Evolutionary conservation across 2,329 filamentous ascomycete genomes (phyloP).

Genomic region (Thermothelomyces thermophilus): DNA sequence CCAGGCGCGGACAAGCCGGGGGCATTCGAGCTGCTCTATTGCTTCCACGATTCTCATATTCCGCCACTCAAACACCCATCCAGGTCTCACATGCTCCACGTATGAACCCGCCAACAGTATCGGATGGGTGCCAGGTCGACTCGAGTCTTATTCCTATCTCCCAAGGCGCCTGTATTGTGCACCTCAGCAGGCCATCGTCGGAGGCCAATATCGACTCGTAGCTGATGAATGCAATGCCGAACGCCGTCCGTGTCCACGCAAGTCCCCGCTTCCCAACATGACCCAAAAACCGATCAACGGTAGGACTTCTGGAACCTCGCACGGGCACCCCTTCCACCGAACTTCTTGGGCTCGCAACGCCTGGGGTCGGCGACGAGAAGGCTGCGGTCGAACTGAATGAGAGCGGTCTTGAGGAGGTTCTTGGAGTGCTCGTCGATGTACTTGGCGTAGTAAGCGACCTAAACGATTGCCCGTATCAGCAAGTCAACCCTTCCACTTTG

Average conservation of each 20-base stretch:
- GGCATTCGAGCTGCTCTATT: conserved; percentile 19
- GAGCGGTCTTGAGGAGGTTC: conserved; percentile 97
- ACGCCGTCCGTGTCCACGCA: conserved; percentile 27
- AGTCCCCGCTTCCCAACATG: conserved; percentile 28
- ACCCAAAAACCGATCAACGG: conserved; percentile 60
- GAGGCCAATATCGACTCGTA: conserved; percentile 24
- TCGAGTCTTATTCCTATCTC: conserved; percentile 26
- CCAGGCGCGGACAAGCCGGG: conserved; percentile 11
- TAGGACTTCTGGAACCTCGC: conserved; percentile 99
- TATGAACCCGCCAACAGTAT: conserved; percentile 16
- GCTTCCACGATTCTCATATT: conserved; percentile 15
- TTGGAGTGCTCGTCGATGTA: conserved; percentile 99
- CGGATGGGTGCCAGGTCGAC: conserved; percentile 19
- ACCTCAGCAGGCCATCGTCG: conserved; percentile 23
- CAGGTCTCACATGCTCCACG: conserved; percentile 19
- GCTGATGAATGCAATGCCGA: conserved; percentile 28
- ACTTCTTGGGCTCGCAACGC: conserved; percentile 99
- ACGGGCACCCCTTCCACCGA: conserved; percentile 86
- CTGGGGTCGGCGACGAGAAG: conserved; percentile 99
- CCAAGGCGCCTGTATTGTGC: conserved; percentile 18
- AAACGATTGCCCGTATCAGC: conserved; percentile 11
- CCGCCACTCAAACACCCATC: conserved; percentile 7
- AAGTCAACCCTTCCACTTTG: conserved; percentile 6
- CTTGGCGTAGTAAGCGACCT: conserved; percentile 92
- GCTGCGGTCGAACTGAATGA: conserved; percentile 63